Percentiles rank a stretch among this genome's conserved stretches.
Evolutionary conservation across 345 rosid genomes (phyloP).

Genomic region (Camelina hispida): DNA sequence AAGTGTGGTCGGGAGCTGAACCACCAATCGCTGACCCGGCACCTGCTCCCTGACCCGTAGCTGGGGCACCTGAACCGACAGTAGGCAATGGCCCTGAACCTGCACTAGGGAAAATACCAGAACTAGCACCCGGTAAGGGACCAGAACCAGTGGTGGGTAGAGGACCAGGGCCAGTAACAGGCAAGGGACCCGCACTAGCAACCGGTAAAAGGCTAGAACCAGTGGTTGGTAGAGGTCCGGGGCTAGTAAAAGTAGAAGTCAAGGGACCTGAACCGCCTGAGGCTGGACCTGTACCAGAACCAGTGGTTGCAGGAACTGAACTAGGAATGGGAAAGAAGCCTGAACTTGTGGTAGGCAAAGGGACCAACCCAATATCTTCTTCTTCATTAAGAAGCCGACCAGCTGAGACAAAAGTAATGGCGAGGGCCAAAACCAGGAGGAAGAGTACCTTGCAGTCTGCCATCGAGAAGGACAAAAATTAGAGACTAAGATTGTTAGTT

Average conservation of each 20-base stretch:
- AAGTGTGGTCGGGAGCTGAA: conserved; percentile 36
- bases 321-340: conserved; percentile 28
- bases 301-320: conserved; percentile 34
- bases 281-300: conserved; percentile 30
- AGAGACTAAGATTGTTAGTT: conserved; percentile 19
- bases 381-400: conserved; percentile 51
- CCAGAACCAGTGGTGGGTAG: conserved; percentile 42
- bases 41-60: conserved; percentile 22
- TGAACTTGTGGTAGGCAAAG: conserved; percentile 40
- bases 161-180: conserved; percentile 21
- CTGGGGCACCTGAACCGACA: conserved; percentile 28
- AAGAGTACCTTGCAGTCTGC: conserved; percentile 33
- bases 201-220: conserved; percentile 30
- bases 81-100: conserved; percentile 33
- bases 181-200: conserved; percentile 28
- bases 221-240: conserved; percentile 39
- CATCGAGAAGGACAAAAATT: conserved; percentile 37
- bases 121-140: conserved; percentile 49
- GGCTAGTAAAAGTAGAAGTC: conserved; percentile 16
- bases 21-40: conserved; percentile 32
- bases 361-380: conserved; percentile 46
- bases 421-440: conserved; percentile 46
- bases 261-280: conserved; percentile 27
- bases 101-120: conserved; percentile 24
- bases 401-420: conserved; percentile 34